Percentiles rank a stretch among this genome's conserved stretches.
Evolutionary conservation across 768 basidiomycete genomes (phyloP).

Genomic region (Mrakia blollopis): DNA sequence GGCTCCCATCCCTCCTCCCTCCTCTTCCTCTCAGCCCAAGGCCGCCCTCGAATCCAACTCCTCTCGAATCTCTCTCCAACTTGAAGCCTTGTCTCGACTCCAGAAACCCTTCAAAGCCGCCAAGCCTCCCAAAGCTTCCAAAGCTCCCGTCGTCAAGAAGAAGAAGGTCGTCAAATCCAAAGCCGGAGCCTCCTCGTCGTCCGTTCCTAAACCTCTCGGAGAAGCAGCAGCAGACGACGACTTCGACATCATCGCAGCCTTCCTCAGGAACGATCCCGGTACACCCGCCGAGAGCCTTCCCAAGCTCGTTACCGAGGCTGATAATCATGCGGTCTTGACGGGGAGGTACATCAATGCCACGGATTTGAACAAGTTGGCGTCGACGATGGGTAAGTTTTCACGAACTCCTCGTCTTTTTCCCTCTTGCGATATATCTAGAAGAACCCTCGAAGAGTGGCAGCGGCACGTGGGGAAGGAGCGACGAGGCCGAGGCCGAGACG

Average conservation of each 20-base stretch:
- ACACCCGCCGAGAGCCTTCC: neutral
- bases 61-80: too few relatives aligned
- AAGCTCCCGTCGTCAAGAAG: neutral
- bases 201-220: neutral
- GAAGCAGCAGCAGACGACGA: neutral
- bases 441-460: too few relatives aligned
- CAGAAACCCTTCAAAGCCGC: neutral
- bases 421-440: too few relatives aligned
- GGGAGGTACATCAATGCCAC: neutral
- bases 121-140: neutral
- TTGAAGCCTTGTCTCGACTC: neutral
- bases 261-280: neutral
- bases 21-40: neutral
- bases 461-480: neutral
- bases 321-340: neutral
- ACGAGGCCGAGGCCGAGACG: neutral
- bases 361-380: neutral
- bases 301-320: neutral
- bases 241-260: neutral
- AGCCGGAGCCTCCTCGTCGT: neutral
- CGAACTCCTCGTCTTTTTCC: too few relatives aligned
- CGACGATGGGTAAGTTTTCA: neutral
- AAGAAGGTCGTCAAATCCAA: neutral
- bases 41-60: neutral
- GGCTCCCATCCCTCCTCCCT: neutral